Evolutionary conservation across 2,329 filamentous ascomycete genomes (phyloP), one percentile per base, ranked within the genome.

Genomic region (Nakataea oryzae): DNA sequence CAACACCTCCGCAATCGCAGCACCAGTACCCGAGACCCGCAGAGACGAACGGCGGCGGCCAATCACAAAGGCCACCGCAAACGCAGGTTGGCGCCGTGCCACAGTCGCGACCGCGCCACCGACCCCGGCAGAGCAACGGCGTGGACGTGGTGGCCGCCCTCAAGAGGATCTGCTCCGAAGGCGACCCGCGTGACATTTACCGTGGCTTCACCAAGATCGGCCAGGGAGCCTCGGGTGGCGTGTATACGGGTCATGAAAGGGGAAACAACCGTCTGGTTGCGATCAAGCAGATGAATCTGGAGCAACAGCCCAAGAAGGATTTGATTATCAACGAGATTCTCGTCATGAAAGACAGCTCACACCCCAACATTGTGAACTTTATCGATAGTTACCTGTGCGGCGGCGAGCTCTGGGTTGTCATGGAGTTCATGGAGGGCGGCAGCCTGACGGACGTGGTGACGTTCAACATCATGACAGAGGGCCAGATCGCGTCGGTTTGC

Each of bases 361-460:
- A 99, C 73, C 93, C 92, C 70, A 97, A 97, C 73, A 96, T 99
- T 75, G 95, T 99, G 76, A 99, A 99, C 75, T 99, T 97, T 75
- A 93, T 97, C 78, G 95, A 97, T 78, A 97, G 93, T 73, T 97
- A 93, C 74, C 81, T 99, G 13, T 89, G 93, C 63, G 84, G 86
- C 14, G 90, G 93, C 56, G 95, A 97, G 74, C 79, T 99, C 32
- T 99, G 95, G 95, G 95, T 99, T 1, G 91, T 97, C 41, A 99
- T 99, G 95, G 95, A 99, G 76, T 99, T 93, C 71, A 99, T 99
- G 95, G 93, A 99, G 75, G 95, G 95, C 64, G 95, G 95, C 65
- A 97, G 92, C 75, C 79, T 99, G 73, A 99, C 95, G 13, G 95
- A 99, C 74, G 95, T 99, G 61, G 95, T 99, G 62, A 99, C 95